Conservation (phyloP, 208 protist genomes). For the Trypanosoma cruzi region DNA sequence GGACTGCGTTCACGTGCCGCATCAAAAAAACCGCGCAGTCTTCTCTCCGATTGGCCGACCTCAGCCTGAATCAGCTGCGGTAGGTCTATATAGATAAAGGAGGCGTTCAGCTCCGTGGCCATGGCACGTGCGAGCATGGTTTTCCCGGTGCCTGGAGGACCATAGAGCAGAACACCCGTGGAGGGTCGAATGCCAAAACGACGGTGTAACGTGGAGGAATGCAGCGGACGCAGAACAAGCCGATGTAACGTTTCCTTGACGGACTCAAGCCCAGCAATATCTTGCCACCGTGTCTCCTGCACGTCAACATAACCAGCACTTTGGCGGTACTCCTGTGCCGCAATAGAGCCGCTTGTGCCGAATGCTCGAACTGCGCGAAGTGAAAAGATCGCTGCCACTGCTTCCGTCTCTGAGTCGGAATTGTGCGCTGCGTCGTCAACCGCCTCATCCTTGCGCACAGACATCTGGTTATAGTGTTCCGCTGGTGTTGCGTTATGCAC, state of each 20-base stretch:
- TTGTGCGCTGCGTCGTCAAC: no score
- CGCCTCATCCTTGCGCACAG: no score
- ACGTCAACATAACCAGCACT: conserved; percentile 81
- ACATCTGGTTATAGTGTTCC: no score
- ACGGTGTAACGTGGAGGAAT: conserved; percentile 26
- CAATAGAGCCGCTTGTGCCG: conserved; percentile 40
- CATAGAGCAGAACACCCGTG: conserved; percentile 89
- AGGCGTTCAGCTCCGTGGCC: conserved; percentile 84
- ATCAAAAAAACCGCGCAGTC: conserved; percentile 83
- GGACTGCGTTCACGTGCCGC: conserved; percentile 78
- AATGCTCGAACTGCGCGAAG: conserved; percentile 48
- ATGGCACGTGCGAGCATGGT: conserved; percentile 93
- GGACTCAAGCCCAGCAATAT: conserved; percentile 75
- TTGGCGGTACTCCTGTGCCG: conserved; percentile 46
- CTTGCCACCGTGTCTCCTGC: conserved; percentile 59
- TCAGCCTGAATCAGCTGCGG: conserved; percentile 86
- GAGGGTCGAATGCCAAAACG: conserved; percentile 72
- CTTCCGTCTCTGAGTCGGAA: not conserved
- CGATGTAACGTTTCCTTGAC: conserved; percentile 58
- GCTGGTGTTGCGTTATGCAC: conserved; percentile 7
- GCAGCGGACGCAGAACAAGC: conserved; percentile 50
- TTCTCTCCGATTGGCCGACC: conserved; percentile 92
- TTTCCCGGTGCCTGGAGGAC: conserved; percentile 93
- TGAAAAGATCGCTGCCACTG: conserved; percentile 25
- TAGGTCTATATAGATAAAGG: conserved; percentile 92